A percentile compares a stretch with the other conserved stretches of the same genome.
phyloP scores from a whole-genome alignment of 2,329 filamentous ascomycete genomes.

The Neurospora crassa region DNA sequence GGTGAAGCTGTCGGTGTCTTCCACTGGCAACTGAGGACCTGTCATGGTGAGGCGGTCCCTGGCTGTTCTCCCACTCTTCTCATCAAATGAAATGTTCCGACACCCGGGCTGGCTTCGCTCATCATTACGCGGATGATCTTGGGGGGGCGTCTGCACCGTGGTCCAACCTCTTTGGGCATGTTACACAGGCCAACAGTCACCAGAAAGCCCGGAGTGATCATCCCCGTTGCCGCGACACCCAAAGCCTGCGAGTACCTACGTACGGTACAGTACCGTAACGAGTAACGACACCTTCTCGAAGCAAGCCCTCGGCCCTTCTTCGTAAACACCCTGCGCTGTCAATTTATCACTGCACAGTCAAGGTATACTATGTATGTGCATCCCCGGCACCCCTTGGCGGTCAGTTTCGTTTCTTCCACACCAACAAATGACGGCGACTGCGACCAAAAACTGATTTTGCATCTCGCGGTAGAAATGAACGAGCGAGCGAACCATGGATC shows the following conservation, averaged over 20 bases:
- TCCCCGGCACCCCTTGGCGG: neutral
- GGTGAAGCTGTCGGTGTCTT: neutral
- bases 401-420: neutral
- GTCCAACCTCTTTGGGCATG: neutral
- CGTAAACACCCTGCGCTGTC: neutral
- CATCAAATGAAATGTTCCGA: neutral
- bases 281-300: neutral
- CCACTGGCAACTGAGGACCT: neutral
- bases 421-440: neutral
- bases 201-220: neutral
- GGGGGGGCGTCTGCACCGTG: neutral
- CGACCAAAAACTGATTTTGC: neutral
- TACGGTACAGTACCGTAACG: neutral
- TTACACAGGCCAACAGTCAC: neutral
- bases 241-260: neutral
- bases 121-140: neutral
- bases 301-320: neutral
- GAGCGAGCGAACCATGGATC: neutral
- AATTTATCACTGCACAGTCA: neutral
- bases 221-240: neutral
- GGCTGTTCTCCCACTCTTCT: neutral
- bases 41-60: neutral
- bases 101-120: neutral
- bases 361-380: neutral
- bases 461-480: neutral